Base-by-base conservation (phyloP, 768 basidiomycete species). In the Boletus vinaceobasis region DNA sequence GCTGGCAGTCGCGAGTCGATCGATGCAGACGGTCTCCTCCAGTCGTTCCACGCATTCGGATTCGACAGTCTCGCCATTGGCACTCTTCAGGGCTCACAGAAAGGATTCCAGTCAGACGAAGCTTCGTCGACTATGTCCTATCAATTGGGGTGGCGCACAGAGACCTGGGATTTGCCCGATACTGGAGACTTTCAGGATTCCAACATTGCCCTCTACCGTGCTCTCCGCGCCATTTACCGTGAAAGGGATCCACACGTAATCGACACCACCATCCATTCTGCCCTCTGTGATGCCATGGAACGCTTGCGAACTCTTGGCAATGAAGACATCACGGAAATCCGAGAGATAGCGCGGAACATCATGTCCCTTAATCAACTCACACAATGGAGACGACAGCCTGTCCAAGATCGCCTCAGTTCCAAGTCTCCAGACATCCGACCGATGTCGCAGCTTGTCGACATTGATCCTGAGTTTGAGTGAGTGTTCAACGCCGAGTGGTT, bases 91-190 rank as follows among this genome's bases (percentile, higher is more conserved):
- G 72, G 66, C 38, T 72, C 73, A 0, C 72, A 74, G 14, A 70
- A 73, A n/a, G 65, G 64, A 40, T 64, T 54, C 57, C 71, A 44
- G 29, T 62, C 61, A 39, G 65, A 56, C 50, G 65, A 57, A 14
- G 62, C 56, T 26, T 66, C 77, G 15, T 72, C 81, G 0, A 74
- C 76, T 42, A 79, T 90, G 75, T 81, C 76, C 33, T 94, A 93
- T 69, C 80, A 84, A 38, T 76, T 98, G 1, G 97, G 90, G 15
- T 98, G 97, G 97, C 80, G 95, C 43, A 96, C 94, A 0, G 91
- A 89, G 57, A 87, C 86, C 1, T 99, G 97, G 97, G 95, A 98
- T 70, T 74, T 99, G 26, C 95, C 95, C 1, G 82, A 89, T 46
- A 75, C 76, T 0, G 59, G 72, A 10, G 70, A 71, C 2, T 70